Conservation (phyloP, 306 rosid genomes). For the Quillaja saponaria region DNA sequence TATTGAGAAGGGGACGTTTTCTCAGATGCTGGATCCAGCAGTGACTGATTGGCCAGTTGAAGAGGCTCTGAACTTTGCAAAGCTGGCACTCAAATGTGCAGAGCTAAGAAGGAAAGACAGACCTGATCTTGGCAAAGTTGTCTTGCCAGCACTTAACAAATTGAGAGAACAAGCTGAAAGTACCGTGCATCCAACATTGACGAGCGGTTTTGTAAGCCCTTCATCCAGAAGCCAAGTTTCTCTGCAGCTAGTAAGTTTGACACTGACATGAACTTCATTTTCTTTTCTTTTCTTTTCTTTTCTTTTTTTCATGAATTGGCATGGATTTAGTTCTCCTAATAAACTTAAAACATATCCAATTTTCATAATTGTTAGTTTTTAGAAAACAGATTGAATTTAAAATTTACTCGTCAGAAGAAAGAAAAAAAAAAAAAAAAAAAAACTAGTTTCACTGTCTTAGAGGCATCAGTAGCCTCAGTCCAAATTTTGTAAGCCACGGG, state of each 20-base stretch:
- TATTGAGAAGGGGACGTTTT: conserved; percentile 64
- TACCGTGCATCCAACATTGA: conserved; percentile 11
- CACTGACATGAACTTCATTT: background rate
- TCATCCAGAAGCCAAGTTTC: conserved; percentile 52
- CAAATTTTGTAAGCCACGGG: too few species aligned
- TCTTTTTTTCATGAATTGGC: background rate
- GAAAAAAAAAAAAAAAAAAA: too few species aligned
- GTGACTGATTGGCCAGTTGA: conserved; percentile 81
- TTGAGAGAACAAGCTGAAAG: conserved; percentile 62
- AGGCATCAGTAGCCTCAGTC: too few species aligned
- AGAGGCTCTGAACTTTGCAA: conserved; percentile 61
- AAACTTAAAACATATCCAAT: background rate
- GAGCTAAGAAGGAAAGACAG: conserved; percentile 82
- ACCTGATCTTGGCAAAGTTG: conserved; percentile 70
- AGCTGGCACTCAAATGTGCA: conserved; percentile 65
- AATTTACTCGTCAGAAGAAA: too few species aligned
- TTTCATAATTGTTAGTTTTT: background rate
- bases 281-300: background rate
- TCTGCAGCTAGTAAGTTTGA: conserved; percentile 50
- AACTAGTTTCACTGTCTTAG: too few species aligned
- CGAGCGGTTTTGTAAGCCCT: conserved; percentile 17
- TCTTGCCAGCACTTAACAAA: conserved; percentile 72
- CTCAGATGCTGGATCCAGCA: conserved; percentile 61
- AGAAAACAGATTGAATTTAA: too few species aligned
- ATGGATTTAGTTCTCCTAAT: background rate